Conservation (phyloP, 345 rosid species). For the Aegle marmelos region DNA sequence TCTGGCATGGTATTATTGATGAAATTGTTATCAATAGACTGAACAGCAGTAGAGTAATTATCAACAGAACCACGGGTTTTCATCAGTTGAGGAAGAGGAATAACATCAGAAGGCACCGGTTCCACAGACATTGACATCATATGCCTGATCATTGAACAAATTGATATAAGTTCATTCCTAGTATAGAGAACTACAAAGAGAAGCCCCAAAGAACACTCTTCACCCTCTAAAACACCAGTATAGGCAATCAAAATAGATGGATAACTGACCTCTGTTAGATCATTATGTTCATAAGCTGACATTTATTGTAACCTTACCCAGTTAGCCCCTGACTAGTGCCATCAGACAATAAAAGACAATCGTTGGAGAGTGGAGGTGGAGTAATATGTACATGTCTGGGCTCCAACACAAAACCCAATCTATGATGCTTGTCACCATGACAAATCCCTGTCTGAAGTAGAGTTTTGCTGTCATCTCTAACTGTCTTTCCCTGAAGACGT, state of each 20-base stretch:
- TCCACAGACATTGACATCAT: slow-evolving; percentile 6
- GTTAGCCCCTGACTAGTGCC: not conserved
- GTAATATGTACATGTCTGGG: not conserved
- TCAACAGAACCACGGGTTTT: not conserved
- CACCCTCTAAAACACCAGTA: not conserved
- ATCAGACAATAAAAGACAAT: not conserved
- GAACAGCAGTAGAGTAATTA: not conserved
- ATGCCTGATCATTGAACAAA: slow-evolving; percentile 13
- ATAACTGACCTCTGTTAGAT: not conserved
- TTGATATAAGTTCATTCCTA: not conserved
- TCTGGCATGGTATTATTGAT: slow-evolving; percentile 1
- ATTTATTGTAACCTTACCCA: slow-evolving; percentile 7
- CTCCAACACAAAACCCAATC: slow-evolving; percentile 30
- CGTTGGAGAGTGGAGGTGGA: slow-evolving; percentile 1
- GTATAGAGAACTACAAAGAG: not conserved
- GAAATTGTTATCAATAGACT: slow-evolving; percentile 9
- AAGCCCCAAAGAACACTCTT: not conserved
- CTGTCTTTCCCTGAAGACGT: slow-evolving; percentile 28
- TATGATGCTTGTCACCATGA: slow-evolving; percentile 13
- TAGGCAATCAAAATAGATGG: not conserved
- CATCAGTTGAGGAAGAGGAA: not conserved
- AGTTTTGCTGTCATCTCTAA: slow-evolving; percentile 37
- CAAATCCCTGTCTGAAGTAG: slow-evolving; percentile 31
- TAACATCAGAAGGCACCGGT: slow-evolving; percentile 2
- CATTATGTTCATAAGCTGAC: not conserved